Evolutionary conservation across 164 flowering plant species (phyloP), one percentile per base, ranked within the genome.

Genomic region (Vitis labrusca): DNA sequence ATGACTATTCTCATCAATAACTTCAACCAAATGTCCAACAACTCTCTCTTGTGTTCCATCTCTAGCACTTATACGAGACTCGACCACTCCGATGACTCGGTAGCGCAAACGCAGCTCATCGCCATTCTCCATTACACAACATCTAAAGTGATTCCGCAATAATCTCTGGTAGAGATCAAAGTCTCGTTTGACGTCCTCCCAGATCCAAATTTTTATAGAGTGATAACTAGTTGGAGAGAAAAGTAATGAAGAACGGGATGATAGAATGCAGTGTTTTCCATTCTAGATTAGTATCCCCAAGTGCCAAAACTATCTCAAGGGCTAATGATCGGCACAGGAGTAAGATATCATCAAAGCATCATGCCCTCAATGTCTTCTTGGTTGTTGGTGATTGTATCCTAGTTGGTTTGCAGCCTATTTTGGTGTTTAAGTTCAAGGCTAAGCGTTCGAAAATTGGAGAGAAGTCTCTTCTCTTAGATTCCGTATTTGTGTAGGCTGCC

Each of bases 371-470:
- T 64, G 64, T 90, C 59, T 72, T 92, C 10, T 74, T 94, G 78
- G 99, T 94, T 68, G 96, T 85, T 65, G 99, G 99, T 14, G 98
- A 94, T 69, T 94, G 99, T 63, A 66, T 90, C 59, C 78, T 94
- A 62, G 98, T 94, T 71, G 99, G 98, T 75, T 78, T 73, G 72
- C 78, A 95, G 98, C 99, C 99, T 57, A 82, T 95, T 64, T 78
- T 95, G 82, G 99, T 95, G 55, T 95, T 75, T 79, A 93, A 90
- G 97, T 95, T 97, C 66, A 94, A 94, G 98, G 91, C 94, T 72
- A 85, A 93, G 71, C 77, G 17, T 32, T 92, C 92, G 70, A 94
- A 92, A 78, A 91, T 89, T 79, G 97, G 95, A 68, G 99, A 94
- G 80, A 94, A 91, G 77, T 90, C 99, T 9, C 90, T 91, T 75